Conservation (phyloP, 2,329 filamentous ascomycete genomes). For the Fusarium succisae region DNA sequence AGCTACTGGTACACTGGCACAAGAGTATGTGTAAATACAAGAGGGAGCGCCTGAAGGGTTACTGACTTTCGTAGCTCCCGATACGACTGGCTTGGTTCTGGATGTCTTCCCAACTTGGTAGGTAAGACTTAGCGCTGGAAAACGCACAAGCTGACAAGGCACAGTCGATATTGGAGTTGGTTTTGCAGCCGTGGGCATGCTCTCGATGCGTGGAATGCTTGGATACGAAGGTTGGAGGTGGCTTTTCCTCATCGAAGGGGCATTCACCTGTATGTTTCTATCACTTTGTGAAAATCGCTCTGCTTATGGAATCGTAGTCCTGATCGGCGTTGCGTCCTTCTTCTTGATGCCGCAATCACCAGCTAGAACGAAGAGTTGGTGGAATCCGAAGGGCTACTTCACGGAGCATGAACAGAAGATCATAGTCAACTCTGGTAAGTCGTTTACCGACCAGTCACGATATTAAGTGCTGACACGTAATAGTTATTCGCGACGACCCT, state of each 20-base stretch:
- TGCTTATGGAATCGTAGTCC: neutral
- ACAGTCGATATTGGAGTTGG: neutral
- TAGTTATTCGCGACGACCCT: slow-evolving; percentile 63
- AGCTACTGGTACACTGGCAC: neutral
- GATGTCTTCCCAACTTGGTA: neutral
- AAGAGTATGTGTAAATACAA: neutral
- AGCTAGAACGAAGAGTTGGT: neutral
- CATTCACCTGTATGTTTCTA: slow-evolving; percentile 6
- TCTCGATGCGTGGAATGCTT: slow-evolving; percentile 62
- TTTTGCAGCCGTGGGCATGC: slow-evolving; percentile 50
- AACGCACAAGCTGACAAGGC: neutral
- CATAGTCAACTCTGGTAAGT: slow-evolving; percentile 55
- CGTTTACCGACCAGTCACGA: accelerated
- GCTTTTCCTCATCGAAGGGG: slow-evolving; percentile 56
- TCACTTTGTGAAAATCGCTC: accelerated
- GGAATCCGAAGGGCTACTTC: neutral
- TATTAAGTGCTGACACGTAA: neutral
- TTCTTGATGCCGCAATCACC: neutral
- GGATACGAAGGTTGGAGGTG: slow-evolving; percentile 66
- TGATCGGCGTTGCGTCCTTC: neutral
- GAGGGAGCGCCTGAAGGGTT: neutral
- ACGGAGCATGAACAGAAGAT: slow-evolving; percentile 52
- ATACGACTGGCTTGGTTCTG: neutral
- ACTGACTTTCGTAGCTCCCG: neutral
- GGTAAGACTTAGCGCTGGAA: accelerated